Conservation (phyloP, 2,329 filamentous ascomycete genomes). For the Botrytis fragariae region DNA sequence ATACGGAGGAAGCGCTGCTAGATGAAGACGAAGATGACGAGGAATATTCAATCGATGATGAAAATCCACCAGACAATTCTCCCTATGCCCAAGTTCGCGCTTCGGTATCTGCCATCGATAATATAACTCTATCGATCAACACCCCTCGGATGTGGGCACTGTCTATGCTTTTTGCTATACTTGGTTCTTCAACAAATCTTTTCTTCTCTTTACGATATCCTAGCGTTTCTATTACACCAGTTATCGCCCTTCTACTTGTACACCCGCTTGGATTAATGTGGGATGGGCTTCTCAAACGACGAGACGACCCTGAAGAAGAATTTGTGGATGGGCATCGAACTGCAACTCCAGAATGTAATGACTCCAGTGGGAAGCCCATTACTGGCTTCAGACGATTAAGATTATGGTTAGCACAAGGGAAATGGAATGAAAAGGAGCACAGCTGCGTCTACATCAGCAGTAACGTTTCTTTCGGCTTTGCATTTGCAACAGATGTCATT, state of each 20-base stretch:
- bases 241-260: conserved; percentile 81
- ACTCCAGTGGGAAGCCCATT: conserved; percentile 4
- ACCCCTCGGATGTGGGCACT: conserved; percentile 85
- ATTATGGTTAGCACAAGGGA: conserved; percentile 74
- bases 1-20: conserved; percentile 41
- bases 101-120: conserved; percentile 73
- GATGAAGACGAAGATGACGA: conserved; percentile 36
- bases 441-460: conserved; percentile 87
- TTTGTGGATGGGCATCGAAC: conserved; percentile 52
- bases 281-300: conserved; percentile 67
- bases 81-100: conserved; percentile 78
- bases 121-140: conserved; percentile 76
- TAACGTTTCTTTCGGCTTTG: conserved; percentile 86
- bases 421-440: conserved; percentile 87
- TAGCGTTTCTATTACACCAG: conserved; percentile 83
- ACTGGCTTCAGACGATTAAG: conserved; percentile 48
- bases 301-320: conserved; percentile 52
- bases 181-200: conserved; percentile 79
- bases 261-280: conserved; percentile 80
- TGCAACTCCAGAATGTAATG: conserved; percentile 22
- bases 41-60: conserved; percentile 44
- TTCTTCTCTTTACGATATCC: conserved; percentile 91
- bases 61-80: conserved; percentile 64
- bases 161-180: conserved; percentile 74
- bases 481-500: conserved; percentile 86